Base-by-base conservation (phyloP, 148 eudicot species). In the Beta vulgaris region DNA sequence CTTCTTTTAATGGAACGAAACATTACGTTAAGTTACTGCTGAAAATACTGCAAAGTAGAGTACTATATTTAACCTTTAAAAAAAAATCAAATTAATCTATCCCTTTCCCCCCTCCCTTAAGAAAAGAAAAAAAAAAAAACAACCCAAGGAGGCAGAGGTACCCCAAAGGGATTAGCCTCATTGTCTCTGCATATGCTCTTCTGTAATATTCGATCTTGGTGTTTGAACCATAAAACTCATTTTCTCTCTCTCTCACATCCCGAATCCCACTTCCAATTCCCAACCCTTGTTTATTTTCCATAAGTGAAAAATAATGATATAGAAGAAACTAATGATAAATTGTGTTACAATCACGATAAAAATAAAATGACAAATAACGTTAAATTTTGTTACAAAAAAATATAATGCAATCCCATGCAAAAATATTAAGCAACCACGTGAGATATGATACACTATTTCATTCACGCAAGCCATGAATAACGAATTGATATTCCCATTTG, bases 21-120 rank as follows among this genome's bases (percentile, higher is more conserved):
- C n/a, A n/a, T n/a, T n/a, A n/a, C n/a, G n/a, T n/a, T n/a, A n/a
- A n/a, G n/a, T n/a, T n/a, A n/a, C 60, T 68, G 43, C 74, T 48
- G 63, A 67, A 79, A 77, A 73, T 76, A 82, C 67, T 39, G 42
- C 69, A 82, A 74, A 72, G 75, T 69, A 58, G 76, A 72, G 74
- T 79, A 74, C 60, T 26, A 71, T 70, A 54, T 55, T 57, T 51
- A 64, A 31, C 51, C 68, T 25, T 61, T n/a, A 59, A n/a, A n/a
- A n/a, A n/a, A n/a, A n/a, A 61, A 16, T 6, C 63, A 54, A n/a
- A 51, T 19, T 51, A 51, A 51, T 19, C 57, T 7, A 21, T 1
- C 53, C 53, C 53, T 18, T n/a, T 25, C 23, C 55, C 57, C 55
- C 9, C 25, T 9, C 23, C 55, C 23, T 0, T 1, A 19, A 34